These are phyloP conservation scores for Geotrichum cucujoidarum DNA, from an alignment of 1,139 yeast species.

Conservation along the genomic window DNA sequence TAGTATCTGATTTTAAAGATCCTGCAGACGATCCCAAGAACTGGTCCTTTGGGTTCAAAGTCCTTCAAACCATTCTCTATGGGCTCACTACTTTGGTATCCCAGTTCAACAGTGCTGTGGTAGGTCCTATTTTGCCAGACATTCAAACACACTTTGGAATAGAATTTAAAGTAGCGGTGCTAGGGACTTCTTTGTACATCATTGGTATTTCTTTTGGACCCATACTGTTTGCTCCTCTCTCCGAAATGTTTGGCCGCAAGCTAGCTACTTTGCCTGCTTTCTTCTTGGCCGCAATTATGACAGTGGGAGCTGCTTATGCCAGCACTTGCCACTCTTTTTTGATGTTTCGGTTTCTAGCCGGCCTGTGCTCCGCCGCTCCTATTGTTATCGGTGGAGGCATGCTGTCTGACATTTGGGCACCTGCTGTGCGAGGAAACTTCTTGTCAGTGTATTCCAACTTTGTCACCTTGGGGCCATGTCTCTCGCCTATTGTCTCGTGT, in stretches of 20 bases:
- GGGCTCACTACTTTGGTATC: slow-evolving; percentile 44
- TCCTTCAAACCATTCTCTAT: slow-evolving; percentile 39
- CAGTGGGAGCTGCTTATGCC: slow-evolving; percentile 54
- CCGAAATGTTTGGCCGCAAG: slow-evolving; percentile 73
- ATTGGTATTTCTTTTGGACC: slow-evolving; percentile 78
- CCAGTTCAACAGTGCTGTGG: slow-evolving; percentile 42
- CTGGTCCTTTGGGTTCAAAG: slow-evolving; percentile 38
- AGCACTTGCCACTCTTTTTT: slow-evolving; percentile 58
- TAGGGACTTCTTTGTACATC: slow-evolving; percentile 64
- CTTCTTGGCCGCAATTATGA: slow-evolving; percentile 43
- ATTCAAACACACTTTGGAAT: slow-evolving; percentile 48
- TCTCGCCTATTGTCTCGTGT: slow-evolving; percentile 68
- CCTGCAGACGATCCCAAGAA: slow-evolving; percentile 25
- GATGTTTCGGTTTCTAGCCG: slow-evolving; percentile 64
- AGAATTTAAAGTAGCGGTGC: slow-evolving; percentile 54
- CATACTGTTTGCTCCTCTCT: slow-evolving; percentile 68
- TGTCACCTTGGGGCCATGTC: slow-evolving; percentile 68
- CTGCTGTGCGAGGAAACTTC: slow-evolving; percentile 63
- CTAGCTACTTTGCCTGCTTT: slow-evolving; percentile 62
- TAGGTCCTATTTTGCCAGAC: slow-evolving; percentile 44
- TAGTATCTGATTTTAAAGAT: neutral
- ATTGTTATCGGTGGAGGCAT: slow-evolving; percentile 78
- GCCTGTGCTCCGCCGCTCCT: slow-evolving; percentile 70
- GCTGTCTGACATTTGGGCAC: slow-evolving; percentile 61
- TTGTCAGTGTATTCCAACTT: slow-evolving; percentile 64